phyloP scores from a whole-genome alignment of 1,139 yeast species.

The Tardiomyces blankii region DNA sequence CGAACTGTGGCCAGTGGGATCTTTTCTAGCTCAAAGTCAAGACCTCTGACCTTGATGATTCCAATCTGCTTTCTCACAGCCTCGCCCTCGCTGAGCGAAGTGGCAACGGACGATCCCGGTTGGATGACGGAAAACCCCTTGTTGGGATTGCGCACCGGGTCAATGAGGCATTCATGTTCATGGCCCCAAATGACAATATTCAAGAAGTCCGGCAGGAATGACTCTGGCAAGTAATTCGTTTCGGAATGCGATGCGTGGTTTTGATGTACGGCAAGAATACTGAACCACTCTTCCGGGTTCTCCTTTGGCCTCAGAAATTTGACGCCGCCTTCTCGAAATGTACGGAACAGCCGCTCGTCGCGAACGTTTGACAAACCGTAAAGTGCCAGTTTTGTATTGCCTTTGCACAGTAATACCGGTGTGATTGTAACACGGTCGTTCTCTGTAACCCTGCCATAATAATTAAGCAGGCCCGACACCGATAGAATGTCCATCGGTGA shows the following conservation, averaged over 20 bases:
- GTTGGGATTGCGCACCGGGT: slow-evolving; percentile 52
- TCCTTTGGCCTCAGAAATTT: slow-evolving; percentile 63
- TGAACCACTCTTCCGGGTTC: slow-evolving; percentile 57
- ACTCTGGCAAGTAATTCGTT: slow-evolving; percentile 77
- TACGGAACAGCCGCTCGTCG: slow-evolving; percentile 76
- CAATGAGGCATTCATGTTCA: slow-evolving; percentile 88
- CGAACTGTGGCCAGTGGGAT: slow-evolving; percentile 63
- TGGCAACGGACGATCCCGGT: slow-evolving; percentile 93
- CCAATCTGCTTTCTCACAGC: slow-evolving; percentile 65
- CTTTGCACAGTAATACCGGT: slow-evolving; percentile 80
- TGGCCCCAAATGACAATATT: slow-evolving; percentile 94
- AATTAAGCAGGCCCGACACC: slow-evolving; percentile 75
- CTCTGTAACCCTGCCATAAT: slow-evolving; percentile 75
- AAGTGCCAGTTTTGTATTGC: slow-evolving; percentile 67
- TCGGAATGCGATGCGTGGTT: slow-evolving; percentile 69
- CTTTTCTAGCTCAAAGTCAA: slow-evolving; percentile 51
- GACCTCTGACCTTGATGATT: slow-evolving; percentile 50
- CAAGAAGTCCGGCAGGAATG: slow-evolving; percentile 66
- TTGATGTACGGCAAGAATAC: slow-evolving; percentile 84
- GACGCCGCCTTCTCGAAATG: slow-evolving; percentile 73
- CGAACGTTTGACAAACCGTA: slow-evolving; percentile 85
- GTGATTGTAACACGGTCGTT: slow-evolving; percentile 62
- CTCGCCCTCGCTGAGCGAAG: slow-evolving; percentile 83
- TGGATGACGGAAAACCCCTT: slow-evolving; percentile 73
- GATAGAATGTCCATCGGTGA: slow-evolving; percentile 81